Conservation (phyloP, 139 green algal species). For the Marvania coccoides region DNA sequence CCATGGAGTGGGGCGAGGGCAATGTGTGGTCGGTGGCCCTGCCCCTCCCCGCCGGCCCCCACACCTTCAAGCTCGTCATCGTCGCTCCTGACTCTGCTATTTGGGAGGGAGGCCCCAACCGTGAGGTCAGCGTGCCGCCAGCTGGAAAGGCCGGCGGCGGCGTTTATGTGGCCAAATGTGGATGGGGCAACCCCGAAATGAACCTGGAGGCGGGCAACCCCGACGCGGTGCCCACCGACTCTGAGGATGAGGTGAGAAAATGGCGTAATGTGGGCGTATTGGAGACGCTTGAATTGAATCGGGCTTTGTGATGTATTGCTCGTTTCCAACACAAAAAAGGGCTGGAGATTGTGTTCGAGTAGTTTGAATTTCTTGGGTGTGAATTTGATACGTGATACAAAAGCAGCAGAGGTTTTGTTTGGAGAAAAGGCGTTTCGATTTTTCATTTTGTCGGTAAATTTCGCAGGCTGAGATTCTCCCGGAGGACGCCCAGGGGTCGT, state of each 20-base stretch:
- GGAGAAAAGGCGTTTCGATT: background rate
- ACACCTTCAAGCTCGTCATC: slow-evolving; percentile 37
- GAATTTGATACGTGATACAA: background rate
- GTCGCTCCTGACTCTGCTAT: background rate
- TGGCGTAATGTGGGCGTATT: no score
- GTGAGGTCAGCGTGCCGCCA: background rate
- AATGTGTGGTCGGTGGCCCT: slow-evolving; percentile 26
- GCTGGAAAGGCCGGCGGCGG: background rate
- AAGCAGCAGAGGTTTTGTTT: no score
- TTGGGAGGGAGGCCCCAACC: slow-evolving; percentile 21
- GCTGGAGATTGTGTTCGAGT: no score
- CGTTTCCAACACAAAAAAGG: no score
- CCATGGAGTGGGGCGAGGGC: slow-evolving; percentile 35
- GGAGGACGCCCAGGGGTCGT: background rate
- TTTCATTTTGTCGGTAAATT: no score
- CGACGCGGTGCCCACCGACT: background rate
- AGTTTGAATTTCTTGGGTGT: no score
- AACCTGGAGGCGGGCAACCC: background rate
- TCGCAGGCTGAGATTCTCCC: background rate
- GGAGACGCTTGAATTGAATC: no score
- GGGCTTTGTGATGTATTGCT: no score
- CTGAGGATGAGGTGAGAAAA: background rate
- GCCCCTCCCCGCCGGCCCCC: slow-evolving; percentile 15
- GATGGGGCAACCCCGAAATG: slow-evolving; percentile 8
- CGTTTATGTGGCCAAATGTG: background rate